Evolutionary conservation across 2,329 filamentous ascomycete genomes (phyloP), one percentile per base, ranked within the genome.

Genomic region (Ophiostoma montium): DNA sequence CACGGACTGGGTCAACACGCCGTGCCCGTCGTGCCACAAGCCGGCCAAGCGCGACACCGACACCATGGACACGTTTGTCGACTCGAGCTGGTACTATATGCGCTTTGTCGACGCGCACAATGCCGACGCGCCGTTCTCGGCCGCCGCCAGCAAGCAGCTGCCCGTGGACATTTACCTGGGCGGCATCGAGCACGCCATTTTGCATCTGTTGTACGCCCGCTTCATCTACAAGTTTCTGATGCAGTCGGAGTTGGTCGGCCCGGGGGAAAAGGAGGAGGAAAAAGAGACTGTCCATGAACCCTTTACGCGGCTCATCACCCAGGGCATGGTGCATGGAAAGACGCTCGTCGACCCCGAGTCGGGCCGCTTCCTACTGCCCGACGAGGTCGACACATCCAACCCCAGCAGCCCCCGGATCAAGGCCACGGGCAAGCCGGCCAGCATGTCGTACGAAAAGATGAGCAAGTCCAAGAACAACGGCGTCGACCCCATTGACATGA

Each of bases 61-160:
- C 62, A 95, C 88, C 3, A 94, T 95, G 88, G 88, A 95, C 63
- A 95, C 88, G 0, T 95, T 95, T 65, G 88, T 95, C 53, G 88
- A 94, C 65, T 94, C 87, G 2, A 94, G 87, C 48, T 95, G 88
- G 88, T 95, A 95, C 63, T 94, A 82, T 59, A 78, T 89, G 66
- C 77, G 86, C 12, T 94, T 87, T 57, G 65, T 81, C 27, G 86
- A 94, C 57, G 70, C 84, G 1, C 69, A 78, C 16, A 89, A 92
- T 56, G 56, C 69, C 13, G 59, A 72, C 2, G 62, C 68, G 13
- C 79, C 78, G 0, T 80, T 94, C 54, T 78, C 77, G 1, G 65
- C 70, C 16, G 71, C 71, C 11, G 76, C 76, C 12, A 68, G 73
- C 53, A 59, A 60, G 7, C 67, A 69, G 15, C 72, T 92, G 41